phyloP scores from a whole-genome alignment of 176 grass and related monocot genomes.

The Pontederia paniculata region DNA sequence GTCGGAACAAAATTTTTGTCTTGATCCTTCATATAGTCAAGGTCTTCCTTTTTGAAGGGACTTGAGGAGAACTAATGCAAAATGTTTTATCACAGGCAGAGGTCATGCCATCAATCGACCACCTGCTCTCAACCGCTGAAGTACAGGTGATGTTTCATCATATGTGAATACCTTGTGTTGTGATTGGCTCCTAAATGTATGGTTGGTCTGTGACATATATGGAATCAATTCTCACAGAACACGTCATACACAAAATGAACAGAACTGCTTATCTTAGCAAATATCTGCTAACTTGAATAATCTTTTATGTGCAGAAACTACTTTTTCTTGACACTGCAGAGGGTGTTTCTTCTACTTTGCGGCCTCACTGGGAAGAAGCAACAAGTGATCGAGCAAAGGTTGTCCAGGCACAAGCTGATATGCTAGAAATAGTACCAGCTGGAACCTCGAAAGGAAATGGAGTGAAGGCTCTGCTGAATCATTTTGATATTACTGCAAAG shows the following conservation, averaged over 20 bases:
- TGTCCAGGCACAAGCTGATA: constrained; percentile 74
- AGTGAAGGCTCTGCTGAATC: constrained; percentile 68
- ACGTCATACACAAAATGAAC: background rate
- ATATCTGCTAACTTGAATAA: constrained; percentile 15
- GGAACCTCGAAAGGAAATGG: constrained; percentile 79
- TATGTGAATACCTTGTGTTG: no score
- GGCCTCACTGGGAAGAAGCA: constrained; percentile 77
- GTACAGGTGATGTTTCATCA: constrained; percentile 42
- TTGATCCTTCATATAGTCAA: background rate
- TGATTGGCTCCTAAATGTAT: background rate
- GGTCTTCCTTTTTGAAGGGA: constrained; percentile 8
- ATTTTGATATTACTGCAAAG: constrained; percentile 55
- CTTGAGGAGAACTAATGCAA: constrained; percentile 23
- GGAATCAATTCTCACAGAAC: background rate
- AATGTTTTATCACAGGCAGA: constrained; percentile 53
- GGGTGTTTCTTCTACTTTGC: constrained; percentile 45
- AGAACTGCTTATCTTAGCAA: background rate
- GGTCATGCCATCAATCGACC: constrained; percentile 60
- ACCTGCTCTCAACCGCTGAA: constrained; percentile 58
- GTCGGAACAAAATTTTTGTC: background rate
- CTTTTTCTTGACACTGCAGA: constrained; percentile 74
- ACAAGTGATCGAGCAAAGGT: constrained; percentile 46
- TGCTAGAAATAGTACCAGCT: constrained; percentile 91
- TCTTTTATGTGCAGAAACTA: constrained; percentile 58
- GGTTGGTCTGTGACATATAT: no score